Percentiles rank a stretch among this genome's conserved stretches.
These are phyloP conservation scores for Parmales sp. DNA, from an alignment of 108 stramenopile species.

Conservation along the genomic window DNA sequence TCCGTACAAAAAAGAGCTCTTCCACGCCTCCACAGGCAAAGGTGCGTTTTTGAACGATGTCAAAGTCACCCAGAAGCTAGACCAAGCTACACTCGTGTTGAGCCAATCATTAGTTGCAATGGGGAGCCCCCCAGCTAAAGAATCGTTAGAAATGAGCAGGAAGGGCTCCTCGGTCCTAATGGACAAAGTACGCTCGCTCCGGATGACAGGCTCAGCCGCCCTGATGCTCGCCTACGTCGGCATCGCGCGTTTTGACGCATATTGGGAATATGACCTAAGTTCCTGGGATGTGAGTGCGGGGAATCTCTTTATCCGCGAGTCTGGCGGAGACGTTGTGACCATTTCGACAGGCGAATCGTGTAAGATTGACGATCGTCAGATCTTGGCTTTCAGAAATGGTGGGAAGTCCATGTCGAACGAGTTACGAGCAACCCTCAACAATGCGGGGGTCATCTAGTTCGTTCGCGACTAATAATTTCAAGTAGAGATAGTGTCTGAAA, in stretches of 20 bases:
- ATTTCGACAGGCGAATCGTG: too few species aligned
- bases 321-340: too few species aligned
- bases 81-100: neutral
- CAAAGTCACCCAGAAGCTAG: neutral
- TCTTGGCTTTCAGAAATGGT: too few species aligned
- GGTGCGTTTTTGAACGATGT: slow-evolving; percentile 64
- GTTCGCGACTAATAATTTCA: too few species aligned
- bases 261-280: slow-evolving; percentile 54
- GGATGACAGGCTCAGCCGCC: slow-evolving; percentile 72
- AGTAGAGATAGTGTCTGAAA: too few species aligned
- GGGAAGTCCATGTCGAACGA: too few species aligned
- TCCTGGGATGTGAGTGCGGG: slow-evolving; percentile 84
- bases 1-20: slow-evolving; percentile 68
- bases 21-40: slow-evolving; percentile 52
- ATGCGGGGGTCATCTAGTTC: too few species aligned
- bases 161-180: slow-evolving; percentile 54
- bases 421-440: too few species aligned
- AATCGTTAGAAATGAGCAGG: slow-evolving; percentile 45
- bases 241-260: slow-evolving; percentile 38
- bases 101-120: slow-evolving; percentile 41
- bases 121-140: slow-evolving; percentile 59
- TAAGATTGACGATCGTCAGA: too few species aligned
- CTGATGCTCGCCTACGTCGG: slow-evolving; percentile 81
- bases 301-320: slow-evolving; percentile 67
- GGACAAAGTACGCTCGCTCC: slow-evolving; percentile 45